Conservation (phyloP, 2,329 filamentous ascomycete genomes). For the Cladosporium sp. region DNA sequence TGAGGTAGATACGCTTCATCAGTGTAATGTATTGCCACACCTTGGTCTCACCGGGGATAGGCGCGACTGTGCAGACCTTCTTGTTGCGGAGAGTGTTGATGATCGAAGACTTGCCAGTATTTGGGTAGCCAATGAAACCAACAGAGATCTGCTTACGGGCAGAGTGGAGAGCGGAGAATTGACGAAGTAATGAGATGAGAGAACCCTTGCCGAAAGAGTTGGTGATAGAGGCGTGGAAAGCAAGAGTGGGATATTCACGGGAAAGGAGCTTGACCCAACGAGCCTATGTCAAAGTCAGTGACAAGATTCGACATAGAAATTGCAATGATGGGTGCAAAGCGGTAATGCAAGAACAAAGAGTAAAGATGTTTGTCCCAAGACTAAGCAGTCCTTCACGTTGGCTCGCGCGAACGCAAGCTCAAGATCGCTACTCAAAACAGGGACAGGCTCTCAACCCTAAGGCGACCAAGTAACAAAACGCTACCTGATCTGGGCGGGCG, state of each 20-base stretch:
- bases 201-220: conserved; percentile 97
- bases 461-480: conserved; percentile 82
- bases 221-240: conserved; percentile 90
- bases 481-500: conserved; percentile 66
- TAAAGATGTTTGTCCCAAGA: conserved; percentile 85
- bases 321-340: neutral
- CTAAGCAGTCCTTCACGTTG: conserved; percentile 97
- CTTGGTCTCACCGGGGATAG: conserved; percentile 94
- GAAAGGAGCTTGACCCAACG: conserved; percentile 86
- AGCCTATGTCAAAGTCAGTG: conserved; percentile 55
- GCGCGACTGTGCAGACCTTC: conserved; percentile 88
- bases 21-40: conserved; percentile 97
- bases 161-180: conserved; percentile 86
- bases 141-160: conserved; percentile 93
- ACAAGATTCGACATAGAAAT: neutral
- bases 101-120: conserved; percentile 92
- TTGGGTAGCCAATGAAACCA: conserved; percentile 84
- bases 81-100: conserved; percentile 96
- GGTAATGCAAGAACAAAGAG: conserved; percentile 7
- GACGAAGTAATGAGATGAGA: conserved; percentile 82
- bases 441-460: conserved; percentile 67
- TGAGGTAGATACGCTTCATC: conserved; percentile 91
- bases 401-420: conserved; percentile 60
- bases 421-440: conserved; percentile 97
- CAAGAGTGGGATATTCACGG: conserved; percentile 87